Evolutionary conservation across 1,284 basidiomycete genomes (phyloP).

Genomic region (Irpex sp.): DNA sequence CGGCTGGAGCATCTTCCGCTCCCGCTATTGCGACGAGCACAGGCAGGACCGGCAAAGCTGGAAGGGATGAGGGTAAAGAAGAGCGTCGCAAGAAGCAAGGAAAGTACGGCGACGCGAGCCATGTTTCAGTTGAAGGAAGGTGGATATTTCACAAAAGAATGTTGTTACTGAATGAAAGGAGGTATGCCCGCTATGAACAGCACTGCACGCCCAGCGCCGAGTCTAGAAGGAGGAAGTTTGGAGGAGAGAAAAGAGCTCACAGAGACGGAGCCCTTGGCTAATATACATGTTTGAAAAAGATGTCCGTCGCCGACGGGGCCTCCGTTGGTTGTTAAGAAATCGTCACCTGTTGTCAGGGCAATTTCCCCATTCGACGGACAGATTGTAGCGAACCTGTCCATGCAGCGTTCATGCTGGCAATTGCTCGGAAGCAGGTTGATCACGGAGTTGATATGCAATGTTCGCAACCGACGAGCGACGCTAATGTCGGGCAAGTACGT

Average conservation of each 20-base stretch:
- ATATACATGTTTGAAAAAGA: conserved; percentile 2
- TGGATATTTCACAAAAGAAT: conserved; percentile 19
- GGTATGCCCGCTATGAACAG: conserved; percentile 1
- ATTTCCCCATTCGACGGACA: conserved; percentile 13
- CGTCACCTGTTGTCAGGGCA: conserved; percentile 3
- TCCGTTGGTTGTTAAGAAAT: conserved; percentile 5
- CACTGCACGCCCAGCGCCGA: conserved; percentile 17
- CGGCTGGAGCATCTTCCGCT: conserved; percentile 35
- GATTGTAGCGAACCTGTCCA: conserved; percentile 10
- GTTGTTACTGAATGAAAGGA: conserved; percentile 16
- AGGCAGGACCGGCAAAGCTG: conserved; percentile 45
- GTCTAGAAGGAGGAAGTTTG: conserved; percentile 10
- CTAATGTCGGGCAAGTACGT: too few species aligned
- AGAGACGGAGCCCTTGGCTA: background rate
- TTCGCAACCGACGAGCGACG: too few species aligned
- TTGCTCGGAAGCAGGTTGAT: too few species aligned
- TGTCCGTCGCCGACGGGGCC: background rate
- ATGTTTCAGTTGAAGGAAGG: conserved; percentile 18
- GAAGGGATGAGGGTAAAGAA: conserved; percentile 30
- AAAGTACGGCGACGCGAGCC: conserved; percentile 17
- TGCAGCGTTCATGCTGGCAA: background rate
- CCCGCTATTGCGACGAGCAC: conserved; percentile 37
- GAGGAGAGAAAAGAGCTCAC: conserved; percentile 4
- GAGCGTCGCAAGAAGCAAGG: conserved; percentile 36
- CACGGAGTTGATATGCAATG: too few species aligned